Evolutionary conservation across 192 early-diverging fungal genomes (phyloP), one percentile per base, ranked within the genome.

Genomic region (Chytriomyces sp.): DNA sequence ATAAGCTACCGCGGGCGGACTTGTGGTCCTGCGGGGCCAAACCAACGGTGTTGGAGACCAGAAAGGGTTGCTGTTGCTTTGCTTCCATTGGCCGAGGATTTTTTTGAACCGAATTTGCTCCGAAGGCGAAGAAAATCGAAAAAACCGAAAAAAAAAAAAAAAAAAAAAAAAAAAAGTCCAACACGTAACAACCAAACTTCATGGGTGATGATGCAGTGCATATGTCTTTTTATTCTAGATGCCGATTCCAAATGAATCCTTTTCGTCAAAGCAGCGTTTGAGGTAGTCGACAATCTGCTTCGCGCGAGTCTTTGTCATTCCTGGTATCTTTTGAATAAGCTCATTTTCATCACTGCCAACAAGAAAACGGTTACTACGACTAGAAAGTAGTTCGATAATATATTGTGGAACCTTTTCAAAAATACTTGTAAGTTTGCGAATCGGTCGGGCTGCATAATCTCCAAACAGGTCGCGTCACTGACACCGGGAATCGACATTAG

Each of bases 401-500:
- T 11, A 8, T 46, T 1, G 16, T 64, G 43, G 6, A 45, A 82
- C 66, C 77, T 48, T 24, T 68, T 48, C 13, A 80, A 18, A 50
- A 82, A 77, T 44, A 76, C 80, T 23, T 11, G n/a, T 28, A 77
- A 44, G 24, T 24, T 73, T 23, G 43, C 13, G 49, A 77, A 77
- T 59, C 45, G 50, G 7, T 60, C 71, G 62, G 69, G 20, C 47
- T 72, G 48, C 23, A 81, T 67, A 53, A 82, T 80, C 44, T 75
- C 50, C 4, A 79, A 23, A 43, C 73, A 72, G 10, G 78, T 81
- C 4, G 80, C 78, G 47, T 80, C 78, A 26, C 63, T 63, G 60
- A 80, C 35, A 8, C 75, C 74, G 13, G 78, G 72, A 26, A 79
- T 76, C 6, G 66, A 76, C 79, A 79, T 28, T 35, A 79, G 50